phyloP scores from a whole-genome alignment of 306 rosid genomes.

The Vicia faba region DNA sequence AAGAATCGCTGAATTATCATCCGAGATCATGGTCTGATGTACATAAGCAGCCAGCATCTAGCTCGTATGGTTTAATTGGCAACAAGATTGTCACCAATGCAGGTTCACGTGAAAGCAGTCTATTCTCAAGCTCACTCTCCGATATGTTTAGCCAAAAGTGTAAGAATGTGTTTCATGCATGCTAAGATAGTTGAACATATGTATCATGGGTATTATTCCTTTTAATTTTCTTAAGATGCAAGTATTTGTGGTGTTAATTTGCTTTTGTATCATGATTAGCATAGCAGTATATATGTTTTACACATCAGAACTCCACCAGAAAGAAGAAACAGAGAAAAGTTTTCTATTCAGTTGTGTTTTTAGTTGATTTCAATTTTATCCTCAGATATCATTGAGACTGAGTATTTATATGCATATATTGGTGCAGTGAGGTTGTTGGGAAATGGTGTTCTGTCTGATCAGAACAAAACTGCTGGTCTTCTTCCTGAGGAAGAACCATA shows the following conservation, averaged over 20 bases:
- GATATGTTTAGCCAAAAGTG: slow-evolving; percentile 70
- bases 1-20: slow-evolving; percentile 49
- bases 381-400: slow-evolving; percentile 9
- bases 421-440: slow-evolving; percentile 69
- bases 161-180: slow-evolving; percentile 47
- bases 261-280: slow-evolving; percentile 14
- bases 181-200: slow-evolving; percentile 31
- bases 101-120: slow-evolving; percentile 63
- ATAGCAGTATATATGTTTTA: slow-evolving; percentile 1
- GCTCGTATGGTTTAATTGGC: slow-evolving; percentile 61
- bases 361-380: slow-evolving; percentile 27
- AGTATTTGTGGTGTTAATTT: slow-evolving; percentile 30
- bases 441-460: slow-evolving; percentile 46
- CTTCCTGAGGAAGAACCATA: slow-evolving; percentile 58
- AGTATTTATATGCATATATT: slow-evolving; percentile 17
- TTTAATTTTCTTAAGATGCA: slow-evolving; percentile 23
- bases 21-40: slow-evolving; percentile 56
- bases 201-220: slow-evolving; percentile 29
- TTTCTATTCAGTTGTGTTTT: slow-evolving; percentile 6
- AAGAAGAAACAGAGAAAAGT: slow-evolving; percentile 24
- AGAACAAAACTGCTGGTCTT: slow-evolving; percentile 43
- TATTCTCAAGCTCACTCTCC: slow-evolving; percentile 79
- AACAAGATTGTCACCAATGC: slow-evolving; percentile 52
- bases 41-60: slow-evolving; percentile 51
- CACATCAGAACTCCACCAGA: slow-evolving; percentile 1